Percentiles rank a stretch among this genome's conserved stretches.
Evolutionary conservation across 352 stramenopile genomes (phyloP).

Genomic region (Pythium folliculosum): DNA sequence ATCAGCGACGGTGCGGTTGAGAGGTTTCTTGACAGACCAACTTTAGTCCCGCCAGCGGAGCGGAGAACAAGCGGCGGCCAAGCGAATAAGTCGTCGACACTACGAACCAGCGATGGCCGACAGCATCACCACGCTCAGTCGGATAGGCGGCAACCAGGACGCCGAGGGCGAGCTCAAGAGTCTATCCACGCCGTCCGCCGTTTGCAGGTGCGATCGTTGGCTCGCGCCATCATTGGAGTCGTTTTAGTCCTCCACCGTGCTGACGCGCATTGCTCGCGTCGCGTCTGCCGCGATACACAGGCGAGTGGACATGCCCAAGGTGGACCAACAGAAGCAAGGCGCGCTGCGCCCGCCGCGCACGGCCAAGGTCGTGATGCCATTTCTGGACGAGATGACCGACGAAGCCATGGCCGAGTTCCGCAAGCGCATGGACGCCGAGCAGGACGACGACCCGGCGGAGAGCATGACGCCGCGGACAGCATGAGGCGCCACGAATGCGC

Average conservation of each 20-base stretch:
- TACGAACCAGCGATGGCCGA: conserved; percentile 1
- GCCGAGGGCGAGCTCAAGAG: not conserved
- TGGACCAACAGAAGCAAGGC: conserved; percentile 12
- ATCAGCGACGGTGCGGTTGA: not conserved
- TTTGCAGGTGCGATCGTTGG: conserved; percentile 6
- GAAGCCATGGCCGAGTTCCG: conserved; percentile 28
- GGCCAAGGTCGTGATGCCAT: conserved; percentile 33
- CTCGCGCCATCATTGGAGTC: too few species aligned
- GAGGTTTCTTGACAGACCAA: not conserved
- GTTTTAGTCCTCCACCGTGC: too few species aligned
- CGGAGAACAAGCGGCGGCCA: not conserved
- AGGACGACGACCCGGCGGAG: not conserved
- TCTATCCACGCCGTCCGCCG: conserved; percentile 1
- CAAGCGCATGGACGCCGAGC: conserved; percentile 29
- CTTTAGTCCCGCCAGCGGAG: not conserved
- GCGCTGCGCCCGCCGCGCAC: conserved; percentile 16
- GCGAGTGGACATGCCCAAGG: conserved; percentile 14
- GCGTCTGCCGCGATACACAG: not conserved
- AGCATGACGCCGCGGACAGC: conserved; percentile 11
- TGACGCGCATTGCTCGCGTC: too few species aligned
- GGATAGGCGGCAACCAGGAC: not conserved
- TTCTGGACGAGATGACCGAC: conserved; percentile 33
- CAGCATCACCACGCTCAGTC: not conserved
- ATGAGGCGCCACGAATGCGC: not conserved
- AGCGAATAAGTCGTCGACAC: too few species aligned